Evolutionary conservation across 768 basidiomycete genomes (phyloP), one percentile per base, ranked within the genome.

Genomic region (Pleurotus pulmonarius): DNA sequence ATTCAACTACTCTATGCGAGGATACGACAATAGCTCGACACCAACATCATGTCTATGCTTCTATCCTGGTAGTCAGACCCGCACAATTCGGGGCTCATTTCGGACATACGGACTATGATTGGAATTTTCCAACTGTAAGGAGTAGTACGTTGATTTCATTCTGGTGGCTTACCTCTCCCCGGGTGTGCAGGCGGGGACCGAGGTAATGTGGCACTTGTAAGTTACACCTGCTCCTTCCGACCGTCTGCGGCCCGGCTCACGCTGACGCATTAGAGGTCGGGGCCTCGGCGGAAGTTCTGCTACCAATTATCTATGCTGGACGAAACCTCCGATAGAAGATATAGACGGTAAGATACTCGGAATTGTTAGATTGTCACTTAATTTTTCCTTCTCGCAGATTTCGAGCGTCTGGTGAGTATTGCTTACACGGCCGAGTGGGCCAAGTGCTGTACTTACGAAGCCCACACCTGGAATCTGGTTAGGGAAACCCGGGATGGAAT

Each of bases 271-370:
- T 7, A 66, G 65, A 5, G 64, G 65, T 13, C 56, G 60, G 20
- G 60, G 63, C 11, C 63, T 67, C 13, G 65, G 65, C 15, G 65
- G 64, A 20, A 52, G 55, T 39, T 64, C 64, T 13, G 58, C 56
- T 11, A 58, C 62, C 45, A 65, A 65, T 45, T 59, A 59, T 16
- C 59, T 59, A 15, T 51, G 49, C 15, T 65, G 63, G 46, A 58
- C 56, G 15, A 56, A 53, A 5, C 64, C 64, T 2, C 22, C 60
- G 5, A 56, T 45, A 20, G 48, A 55, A 6, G 64, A 67, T 37
- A 60, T 64, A 22, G 64, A 65, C 40, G 58, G 39, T 51, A 55
- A 44, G 41, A 5, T 16, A n/a, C 24, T 40, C n/a, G 41, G n/a
- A 44, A 9, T 22, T 8, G 4, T 26, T 44, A 20, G 13, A 43